Conservation (phyloP, 116 monocot genomes). For the Posidonia oceanica region DNA sequence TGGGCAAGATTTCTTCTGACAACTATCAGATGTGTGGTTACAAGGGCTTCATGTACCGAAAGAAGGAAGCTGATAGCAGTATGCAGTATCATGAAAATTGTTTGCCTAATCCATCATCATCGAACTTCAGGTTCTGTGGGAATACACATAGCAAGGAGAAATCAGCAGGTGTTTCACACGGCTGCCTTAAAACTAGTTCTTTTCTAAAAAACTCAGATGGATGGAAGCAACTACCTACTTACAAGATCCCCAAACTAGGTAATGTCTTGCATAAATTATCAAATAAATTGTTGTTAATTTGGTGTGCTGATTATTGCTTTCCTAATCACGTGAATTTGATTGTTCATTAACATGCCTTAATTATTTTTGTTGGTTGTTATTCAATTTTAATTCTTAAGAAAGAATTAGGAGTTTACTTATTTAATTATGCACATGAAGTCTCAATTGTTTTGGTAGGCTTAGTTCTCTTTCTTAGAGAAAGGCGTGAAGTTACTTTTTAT, state of each 20-base stretch:
- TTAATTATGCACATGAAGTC: too few relatives aligned
- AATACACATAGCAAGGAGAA: background rate
- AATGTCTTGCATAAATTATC: background rate
- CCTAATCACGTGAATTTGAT: background rate
- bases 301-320: background rate
- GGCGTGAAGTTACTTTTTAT: too few relatives aligned
- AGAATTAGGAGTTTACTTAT: too few relatives aligned
- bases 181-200: background rate
- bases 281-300: background rate
- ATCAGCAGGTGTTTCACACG: conserved; percentile 2
- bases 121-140: background rate
- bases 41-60: background rate
- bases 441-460: too few relatives aligned
- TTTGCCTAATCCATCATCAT: background rate
- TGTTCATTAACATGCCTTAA: background rate
- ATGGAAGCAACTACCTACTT: background rate
- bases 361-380: too few relatives aligned
- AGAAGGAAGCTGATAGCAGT: background rate
- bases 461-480: too few relatives aligned
- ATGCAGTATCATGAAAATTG: background rate
- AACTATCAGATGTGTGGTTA: background rate
- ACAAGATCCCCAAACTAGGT: background rate
- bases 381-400: too few relatives aligned
- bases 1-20: background rate
- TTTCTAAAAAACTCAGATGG: background rate